A percentile compares a stretch with the other conserved stretches of the same genome.
phyloP scores from a whole-genome alignment of 176 grass and related monocot genomes.

The Carex kokanica region DNA sequence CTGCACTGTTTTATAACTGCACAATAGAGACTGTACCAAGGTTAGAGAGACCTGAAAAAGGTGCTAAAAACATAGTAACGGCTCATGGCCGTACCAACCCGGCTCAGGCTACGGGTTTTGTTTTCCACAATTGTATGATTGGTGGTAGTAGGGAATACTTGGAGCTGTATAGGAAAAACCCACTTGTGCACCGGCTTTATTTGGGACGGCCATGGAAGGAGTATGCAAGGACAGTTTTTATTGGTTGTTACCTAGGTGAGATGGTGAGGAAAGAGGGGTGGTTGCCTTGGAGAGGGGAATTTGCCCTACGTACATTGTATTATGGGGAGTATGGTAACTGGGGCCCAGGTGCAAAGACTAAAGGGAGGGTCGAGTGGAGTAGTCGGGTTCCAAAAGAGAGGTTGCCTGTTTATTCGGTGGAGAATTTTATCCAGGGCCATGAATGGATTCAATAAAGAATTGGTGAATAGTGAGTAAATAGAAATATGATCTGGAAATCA shows the following conservation, averaged over 20 bases:
- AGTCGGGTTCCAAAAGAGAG: conserved; percentile 40
- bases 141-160: conserved; percentile 51
- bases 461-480: neutral
- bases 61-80: conserved; percentile 52
- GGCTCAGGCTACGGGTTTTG: conserved; percentile 70
- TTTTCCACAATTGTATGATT: conserved; percentile 60
- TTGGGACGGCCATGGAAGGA: conserved; percentile 93
- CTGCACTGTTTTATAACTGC: conserved; percentile 62
- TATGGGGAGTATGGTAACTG: conserved; percentile 65
- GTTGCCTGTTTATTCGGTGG: conserved; percentile 46
- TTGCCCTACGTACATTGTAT: conserved; percentile 57
- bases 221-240: conserved; percentile 57
- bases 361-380: conserved; percentile 73
- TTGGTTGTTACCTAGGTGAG: conserved; percentile 53
- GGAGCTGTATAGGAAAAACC: conserved; percentile 38
- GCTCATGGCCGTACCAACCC: conserved; percentile 75
- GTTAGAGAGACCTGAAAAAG: conserved; percentile 46
- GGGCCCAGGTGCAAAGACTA: conserved; percentile 56
- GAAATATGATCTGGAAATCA: neutral
- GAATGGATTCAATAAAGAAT: conserved; percentile 53
- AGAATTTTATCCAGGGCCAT: conserved; percentile 81
- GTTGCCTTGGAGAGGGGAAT: conserved; percentile 64
- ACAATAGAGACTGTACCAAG: conserved; percentile 50
- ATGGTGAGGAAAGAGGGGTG: conserved; percentile 70
- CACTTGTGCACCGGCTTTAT: conserved; percentile 48